phyloP scores from a whole-genome alignment of 2,329 filamentous ascomycete genomes.

The Stagonosporopsis tanaceti region DNA sequence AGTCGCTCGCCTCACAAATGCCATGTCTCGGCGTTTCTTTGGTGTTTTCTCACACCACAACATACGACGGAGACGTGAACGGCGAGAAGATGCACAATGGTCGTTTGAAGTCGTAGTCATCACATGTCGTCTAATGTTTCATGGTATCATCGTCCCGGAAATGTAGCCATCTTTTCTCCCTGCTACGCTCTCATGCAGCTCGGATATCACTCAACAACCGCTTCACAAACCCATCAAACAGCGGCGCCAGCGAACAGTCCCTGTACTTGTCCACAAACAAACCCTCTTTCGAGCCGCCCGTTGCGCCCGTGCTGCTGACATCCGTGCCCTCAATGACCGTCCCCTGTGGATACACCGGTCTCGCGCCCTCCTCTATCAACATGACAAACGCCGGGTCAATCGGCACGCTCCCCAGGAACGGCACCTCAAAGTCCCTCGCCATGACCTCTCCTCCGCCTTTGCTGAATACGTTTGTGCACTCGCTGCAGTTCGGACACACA shows the following conservation, averaged over 20 bases:
- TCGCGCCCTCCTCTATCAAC: constrained; percentile 77
- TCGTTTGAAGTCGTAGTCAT: background rate
- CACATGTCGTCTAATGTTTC: background rate
- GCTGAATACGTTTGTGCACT: constrained; percentile 93
- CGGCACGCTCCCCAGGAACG: constrained; percentile 85
- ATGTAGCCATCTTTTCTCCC: background rate
- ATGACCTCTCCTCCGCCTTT: constrained; percentile 89
- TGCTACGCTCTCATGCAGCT: constrained; percentile 13
- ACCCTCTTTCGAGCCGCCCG: constrained; percentile 36
- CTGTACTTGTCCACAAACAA: constrained; percentile 75
- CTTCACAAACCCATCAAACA: constrained; percentile 72
- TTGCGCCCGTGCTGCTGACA: constrained; percentile 37
- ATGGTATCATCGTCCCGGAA: background rate
- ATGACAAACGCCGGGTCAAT: constrained; percentile 93
- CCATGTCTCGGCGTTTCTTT: too few species aligned
- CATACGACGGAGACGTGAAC: background rate
- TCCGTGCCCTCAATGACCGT: constrained; percentile 56
- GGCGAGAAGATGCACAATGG: background rate
- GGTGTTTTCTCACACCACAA: background rate
- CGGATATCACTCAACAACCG: constrained; percentile 55
- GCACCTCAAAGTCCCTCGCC: constrained; percentile 84
- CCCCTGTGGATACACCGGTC: constrained; percentile 73
- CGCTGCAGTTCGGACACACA: constrained; percentile 77
- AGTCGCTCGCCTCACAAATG: background rate
- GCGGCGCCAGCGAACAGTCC: constrained; percentile 72